Evolutionary conservation across 2,329 filamentous ascomycete species (phyloP), one percentile per base, ranked within the genome.

Genomic region (Pleomassaria siparia): DNA sequence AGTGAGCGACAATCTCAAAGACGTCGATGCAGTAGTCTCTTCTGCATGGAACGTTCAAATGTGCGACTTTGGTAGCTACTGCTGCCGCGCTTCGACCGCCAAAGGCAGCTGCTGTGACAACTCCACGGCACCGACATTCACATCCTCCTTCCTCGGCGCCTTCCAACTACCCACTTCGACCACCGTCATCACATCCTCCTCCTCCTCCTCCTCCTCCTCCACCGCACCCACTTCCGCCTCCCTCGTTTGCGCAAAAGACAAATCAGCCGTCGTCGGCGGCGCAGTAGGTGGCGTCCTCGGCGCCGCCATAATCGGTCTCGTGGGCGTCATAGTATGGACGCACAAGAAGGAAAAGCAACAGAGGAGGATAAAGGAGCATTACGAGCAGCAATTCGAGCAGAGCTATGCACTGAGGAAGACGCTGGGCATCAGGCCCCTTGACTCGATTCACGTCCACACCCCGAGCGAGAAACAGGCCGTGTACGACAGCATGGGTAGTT

Each of bases 11-110:
- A 36, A 57, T 16, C 58, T 56, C 46, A 47, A 48, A 35, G 57
- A 50, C 25, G 35, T 53, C 12, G 52, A 52, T 16, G 43, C 47
- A 25, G 54, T 64, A n/a, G n/a, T n/a, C n/a, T n/a, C n/a, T 15
- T 28, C 48, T n/a, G 56, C 60, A 40, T 70, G 66, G 66, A 67
- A 66, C 42, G 52, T 70, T 11, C 66, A 69, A 45, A 65, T 54
- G 21, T 70, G 67, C 50, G 59, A 68, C 45, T 63, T 53, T 15
- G 67, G 67, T n/a, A 53, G 49, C 43, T 69, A 69, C 43, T 70
- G 67, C 53, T 69, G 67, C 46, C 65, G 66, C 47, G 53, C 62
- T 4, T 43, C 46, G 36, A 50, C 50, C 25, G 63, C 66, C 36
- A 51, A 35, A 15, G 42, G 45, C 13, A 65, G 54, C 43, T 70